Percentiles rank a stretch among this genome's conserved stretches.
Evolutionary conservation across 129 eudicot species (phyloP).

Genomic region (Sambucus nigra): DNA sequence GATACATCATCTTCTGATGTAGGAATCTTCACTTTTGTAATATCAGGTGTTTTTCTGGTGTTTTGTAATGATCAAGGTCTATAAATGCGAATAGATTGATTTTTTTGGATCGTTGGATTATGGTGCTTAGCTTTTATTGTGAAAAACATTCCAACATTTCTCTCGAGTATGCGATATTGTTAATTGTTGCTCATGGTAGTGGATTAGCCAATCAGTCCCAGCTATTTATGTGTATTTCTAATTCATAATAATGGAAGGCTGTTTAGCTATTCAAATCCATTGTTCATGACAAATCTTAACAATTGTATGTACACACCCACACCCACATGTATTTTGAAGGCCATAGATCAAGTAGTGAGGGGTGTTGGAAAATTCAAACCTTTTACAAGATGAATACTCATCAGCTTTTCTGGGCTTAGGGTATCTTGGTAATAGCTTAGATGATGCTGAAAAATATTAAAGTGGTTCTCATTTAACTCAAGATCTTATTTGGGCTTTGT

Average conservation of each 20-base stretch:
- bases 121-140: background rate
- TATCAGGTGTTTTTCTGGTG: background rate
- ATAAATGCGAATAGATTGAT: background rate
- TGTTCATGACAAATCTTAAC: background rate
- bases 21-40: background rate
- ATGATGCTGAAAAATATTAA: background rate
- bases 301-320: no score
- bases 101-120: background rate
- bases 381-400: background rate
- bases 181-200: background rate
- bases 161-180: no score
- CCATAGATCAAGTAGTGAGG: background rate
- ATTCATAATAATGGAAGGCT: background rate
- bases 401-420: background rate
- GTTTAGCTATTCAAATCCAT: background rate
- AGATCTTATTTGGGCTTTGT: background rate
- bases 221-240: no score
- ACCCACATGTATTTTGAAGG: background rate
- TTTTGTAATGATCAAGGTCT: background rate
- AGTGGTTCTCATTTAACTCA: no score
- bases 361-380: background rate
- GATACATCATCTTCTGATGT: background rate
- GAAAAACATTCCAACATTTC: background rate
- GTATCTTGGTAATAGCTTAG: background rate
- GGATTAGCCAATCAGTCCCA: background rate